Base-by-base conservation (phyloP, 176 grass and related monocot genomes). In the Eleusine coracana region DNA sequence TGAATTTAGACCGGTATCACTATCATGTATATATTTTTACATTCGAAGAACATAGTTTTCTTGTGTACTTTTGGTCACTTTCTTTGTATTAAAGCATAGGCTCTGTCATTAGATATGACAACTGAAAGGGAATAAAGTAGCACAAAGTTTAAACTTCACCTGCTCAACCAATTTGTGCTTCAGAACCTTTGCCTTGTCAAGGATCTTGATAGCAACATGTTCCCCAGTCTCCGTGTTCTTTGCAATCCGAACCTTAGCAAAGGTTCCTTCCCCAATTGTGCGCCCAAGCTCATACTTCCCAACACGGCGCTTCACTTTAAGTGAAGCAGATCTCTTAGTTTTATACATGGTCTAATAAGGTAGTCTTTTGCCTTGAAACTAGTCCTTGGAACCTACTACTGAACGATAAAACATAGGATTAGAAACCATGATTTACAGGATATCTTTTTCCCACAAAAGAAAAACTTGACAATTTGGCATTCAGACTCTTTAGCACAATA, bases 281-380 rank as follows among this genome's bases (percentile, higher is more conserved):
- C 92, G 91, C 4, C 92, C 94, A 0, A 97, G 85, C 73, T 97
- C 92, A 83, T 92, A 97, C 83, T 94, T 97, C 6, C 94, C 94
- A 2, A 97, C 87, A 4, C 70, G 72, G 12, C 92, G 91, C 77
- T 90, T 94, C 40, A 88, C 76, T 54, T 88, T 97, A 20, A 66
- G 76, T 3, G 91, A 76, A 73, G 92, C 80, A 66, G 76, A 44
- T 54, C 73, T 82, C 80, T 87, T 94, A 23, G 87, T 82, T 76
- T 77, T 90, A 38, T 92, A 89, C 90, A 92, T 94, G 28, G 66
- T 78, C 62, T 12, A 63, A 70, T 12, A 63, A 70, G 64, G 3
- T 20, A 70, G 54, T 51, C 72, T 70, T 45, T 59, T 2, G 7
- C 64, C 80, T 51, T 42, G 58, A 66, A 81, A 18, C 60, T 45